Evolutionary conservation across 2,329 filamentous ascomycete species (phyloP).

Genomic region (Thelonectria discophora): DNA sequence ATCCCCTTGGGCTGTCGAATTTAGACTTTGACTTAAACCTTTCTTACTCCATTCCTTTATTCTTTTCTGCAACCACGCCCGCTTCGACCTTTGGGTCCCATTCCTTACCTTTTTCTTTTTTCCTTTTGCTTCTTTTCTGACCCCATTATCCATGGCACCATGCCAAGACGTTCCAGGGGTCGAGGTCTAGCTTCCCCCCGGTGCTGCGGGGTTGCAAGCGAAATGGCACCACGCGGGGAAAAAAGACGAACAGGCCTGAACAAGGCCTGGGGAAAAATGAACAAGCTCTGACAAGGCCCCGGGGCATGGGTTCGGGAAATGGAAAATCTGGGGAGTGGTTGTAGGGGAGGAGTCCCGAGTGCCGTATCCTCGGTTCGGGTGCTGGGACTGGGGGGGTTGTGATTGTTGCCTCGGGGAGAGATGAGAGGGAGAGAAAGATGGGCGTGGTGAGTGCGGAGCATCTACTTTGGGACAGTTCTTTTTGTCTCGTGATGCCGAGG

Average conservation of each 20-base stretch:
- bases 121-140: too few species aligned
- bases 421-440: neutral
- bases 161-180: neutral
- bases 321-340: too few species aligned
- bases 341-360: neutral
- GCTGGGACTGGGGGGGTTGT: neutral
- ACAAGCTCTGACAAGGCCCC: too few species aligned
- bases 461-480: neutral
- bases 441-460: neutral
- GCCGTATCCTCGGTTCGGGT: too few species aligned
- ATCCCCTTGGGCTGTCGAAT: neutral
- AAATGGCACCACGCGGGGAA: neutral
- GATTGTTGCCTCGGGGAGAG: neutral
- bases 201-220: neutral
- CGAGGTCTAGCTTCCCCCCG: neutral
- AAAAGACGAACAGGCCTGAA: too few species aligned
- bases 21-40: conserved; percentile 13
- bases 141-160: neutral
- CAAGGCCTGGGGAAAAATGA: neutral
- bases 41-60: neutral
- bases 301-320: too few species aligned
- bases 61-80: neutral
- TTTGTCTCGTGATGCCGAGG: neutral
- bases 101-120: neutral
- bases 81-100: neutral